Percentiles rank a stretch among this genome's conserved stretches.
Evolutionary conservation across 192 early-diverging fungal species (phyloP).

Genomic region (Coemansia sp.): DNA sequence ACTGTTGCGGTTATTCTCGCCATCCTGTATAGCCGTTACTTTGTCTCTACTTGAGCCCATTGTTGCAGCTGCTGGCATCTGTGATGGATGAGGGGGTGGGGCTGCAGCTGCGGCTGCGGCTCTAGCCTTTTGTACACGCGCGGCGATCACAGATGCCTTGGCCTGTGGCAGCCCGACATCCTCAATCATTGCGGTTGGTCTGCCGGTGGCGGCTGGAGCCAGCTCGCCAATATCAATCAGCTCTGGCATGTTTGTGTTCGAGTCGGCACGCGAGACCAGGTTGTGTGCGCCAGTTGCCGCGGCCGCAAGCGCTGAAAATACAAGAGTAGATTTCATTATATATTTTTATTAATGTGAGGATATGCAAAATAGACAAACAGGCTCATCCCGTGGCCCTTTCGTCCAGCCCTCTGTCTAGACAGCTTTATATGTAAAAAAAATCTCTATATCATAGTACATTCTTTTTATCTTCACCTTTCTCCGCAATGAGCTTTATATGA

Average conservation of each 20-base stretch:
- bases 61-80: neutral
- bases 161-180: slow-evolving; percentile 11
- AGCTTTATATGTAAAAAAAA: neutral
- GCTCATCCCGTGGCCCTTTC: neutral
- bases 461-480: neutral
- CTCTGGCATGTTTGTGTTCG: slow-evolving; percentile 28
- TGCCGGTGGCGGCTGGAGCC: slow-evolving; percentile 13
- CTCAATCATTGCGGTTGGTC: slow-evolving; percentile 27
- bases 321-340: neutral
- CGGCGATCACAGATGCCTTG: neutral
- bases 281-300: neutral
- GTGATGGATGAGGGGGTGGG: too few species aligned
- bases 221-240: slow-evolving; percentile 16
- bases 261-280: slow-evolving; percentile 13
- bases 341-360: neutral
- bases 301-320: neutral
- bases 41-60: neutral
- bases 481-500: neutral
- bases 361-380: neutral
- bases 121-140: neutral
- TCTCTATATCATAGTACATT: neutral
- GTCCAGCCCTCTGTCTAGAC: neutral
- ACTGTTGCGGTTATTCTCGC: neutral
- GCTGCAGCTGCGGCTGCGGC: neutral
- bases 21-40: neutral